These are phyloP conservation scores for Rubia balearica DNA, from an alignment of 305 asterid species.

Conservation along the genomic window DNA sequence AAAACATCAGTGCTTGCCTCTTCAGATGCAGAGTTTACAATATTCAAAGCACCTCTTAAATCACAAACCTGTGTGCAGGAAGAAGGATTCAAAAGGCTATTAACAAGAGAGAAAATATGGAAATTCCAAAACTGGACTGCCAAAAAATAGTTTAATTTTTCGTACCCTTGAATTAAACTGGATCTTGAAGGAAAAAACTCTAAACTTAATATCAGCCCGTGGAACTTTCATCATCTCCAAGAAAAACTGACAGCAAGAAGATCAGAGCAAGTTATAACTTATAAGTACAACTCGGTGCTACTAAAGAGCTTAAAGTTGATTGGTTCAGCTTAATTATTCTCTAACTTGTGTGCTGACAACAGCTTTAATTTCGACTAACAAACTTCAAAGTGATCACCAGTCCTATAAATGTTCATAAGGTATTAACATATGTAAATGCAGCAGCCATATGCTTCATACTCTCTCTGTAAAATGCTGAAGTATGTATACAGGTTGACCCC, in stretches of 20 bases:
- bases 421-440: not conserved
- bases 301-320: not conserved
- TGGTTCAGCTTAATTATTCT: not conserved
- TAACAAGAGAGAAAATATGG: not conserved
- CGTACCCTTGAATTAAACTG: slow-evolving; percentile 67
- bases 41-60: slow-evolving; percentile 46
- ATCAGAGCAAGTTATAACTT: slow-evolving; percentile 4
- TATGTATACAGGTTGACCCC: not conserved
- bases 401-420: not conserved
- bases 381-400: not conserved
- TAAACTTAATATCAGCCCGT: slow-evolving; percentile 69
- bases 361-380: not conserved
- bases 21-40: slow-evolving; percentile 62
- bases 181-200: slow-evolving; percentile 68
- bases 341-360: not conserved
- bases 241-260: slow-evolving; percentile 50
- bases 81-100: not conserved
- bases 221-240: slow-evolving; percentile 84
- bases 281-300: not conserved
- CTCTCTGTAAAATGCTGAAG: not conserved
- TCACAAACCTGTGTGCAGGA: slow-evolving; percentile 44
- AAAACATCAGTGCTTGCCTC: slow-evolving; percentile 49
- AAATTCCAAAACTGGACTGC: not conserved
- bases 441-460: slow-evolving; percentile 1
- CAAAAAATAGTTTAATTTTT: not conserved